phyloP scores from a whole-genome alignment of 257 asterid genomes.

The Salvia rosmarinus region DNA sequence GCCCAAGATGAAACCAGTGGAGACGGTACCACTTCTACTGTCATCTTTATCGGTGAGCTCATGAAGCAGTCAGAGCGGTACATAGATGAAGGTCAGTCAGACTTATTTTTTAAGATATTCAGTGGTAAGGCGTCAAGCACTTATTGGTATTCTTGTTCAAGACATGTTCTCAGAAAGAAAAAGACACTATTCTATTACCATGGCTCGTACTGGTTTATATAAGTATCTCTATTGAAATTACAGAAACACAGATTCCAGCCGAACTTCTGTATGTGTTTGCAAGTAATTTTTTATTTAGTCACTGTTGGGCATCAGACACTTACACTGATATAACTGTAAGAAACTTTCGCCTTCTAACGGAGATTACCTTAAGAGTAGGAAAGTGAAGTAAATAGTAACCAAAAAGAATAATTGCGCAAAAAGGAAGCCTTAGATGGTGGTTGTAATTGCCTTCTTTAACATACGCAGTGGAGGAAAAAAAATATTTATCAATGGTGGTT shows the following conservation, averaged over 20 bases:
- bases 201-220: background rate
- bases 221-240: slow-evolving; percentile 4
- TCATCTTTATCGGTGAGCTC: slow-evolving; percentile 95
- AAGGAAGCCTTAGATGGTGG: slow-evolving; percentile 19
- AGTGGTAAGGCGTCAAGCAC: background rate
- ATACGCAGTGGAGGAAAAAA: background rate
- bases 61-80: slow-evolving; percentile 97
- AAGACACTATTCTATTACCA: background rate
- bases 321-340: background rate
- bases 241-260: background rate
- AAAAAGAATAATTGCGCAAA: background rate
- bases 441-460: background rate
- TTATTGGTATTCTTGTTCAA: background rate
- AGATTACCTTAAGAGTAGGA: background rate
- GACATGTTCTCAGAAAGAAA: background rate
- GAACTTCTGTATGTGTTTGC: background rate
- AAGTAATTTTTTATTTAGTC: background rate
- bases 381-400: background rate
- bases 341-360: background rate
- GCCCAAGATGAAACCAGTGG: slow-evolving; percentile 99
- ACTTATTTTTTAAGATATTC: slow-evolving; percentile 1
- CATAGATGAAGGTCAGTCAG: slow-evolving; percentile 85
- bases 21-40: slow-evolving; percentile 99
- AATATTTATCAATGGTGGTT: background rate
- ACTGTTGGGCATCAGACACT: background rate